Base-by-base conservation (phyloP, 164 flowering plant genomes). In the Aristolochia californica region DNA sequence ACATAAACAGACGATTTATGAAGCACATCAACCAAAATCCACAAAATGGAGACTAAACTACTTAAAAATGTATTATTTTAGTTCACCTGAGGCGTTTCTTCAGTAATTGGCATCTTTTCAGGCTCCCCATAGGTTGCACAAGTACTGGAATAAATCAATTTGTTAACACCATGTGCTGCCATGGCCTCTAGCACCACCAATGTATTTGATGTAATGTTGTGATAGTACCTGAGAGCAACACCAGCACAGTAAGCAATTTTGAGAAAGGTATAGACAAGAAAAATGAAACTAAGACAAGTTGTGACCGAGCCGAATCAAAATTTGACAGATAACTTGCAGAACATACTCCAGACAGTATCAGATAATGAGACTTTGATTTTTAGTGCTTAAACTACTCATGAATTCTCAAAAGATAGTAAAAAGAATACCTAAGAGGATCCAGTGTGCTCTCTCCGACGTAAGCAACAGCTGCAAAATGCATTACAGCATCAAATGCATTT, bases 391-490 rank as follows among this genome's bases (percentile, higher is more conserved):
- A 34, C 10, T 34, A 34, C 10, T 34, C 11, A 34, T 34, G 10
- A 34, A 34, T 34, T 5, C 40, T n/a, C 40, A 3, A 59, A 18
- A 47, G 22, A 1, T 28, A 45, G 18, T 11, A 16, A 28, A 3
- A 26, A n/a, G n/a, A 74, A 74, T 66, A 93, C 97, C 81, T 82
- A 20, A 87, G 88, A 56, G 97, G 98, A 57, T 88, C 83, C 54
- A 88, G 82, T 5, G 98, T 91, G 75, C 98, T 91, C 79, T 91
- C 98, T 56, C 98, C 98, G 53, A 91, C 98, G 75, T 91, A 91
- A 43, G 98, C 96, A 58, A 91, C 98, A 48, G 98, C 98, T n/a
- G 98, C 96, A 73, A 91, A 91, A 76, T 88, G 98, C 70, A 91
- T 91, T 62, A 91, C 98, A 40, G 98, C 98, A 75, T 91, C 98